Percentiles rank a stretch among this genome's conserved stretches.
These are phyloP conservation scores for Trichoderma afroharzianum DNA, from an alignment of 2,329 filamentous ascomycete species.

Conservation along the genomic window DNA sequence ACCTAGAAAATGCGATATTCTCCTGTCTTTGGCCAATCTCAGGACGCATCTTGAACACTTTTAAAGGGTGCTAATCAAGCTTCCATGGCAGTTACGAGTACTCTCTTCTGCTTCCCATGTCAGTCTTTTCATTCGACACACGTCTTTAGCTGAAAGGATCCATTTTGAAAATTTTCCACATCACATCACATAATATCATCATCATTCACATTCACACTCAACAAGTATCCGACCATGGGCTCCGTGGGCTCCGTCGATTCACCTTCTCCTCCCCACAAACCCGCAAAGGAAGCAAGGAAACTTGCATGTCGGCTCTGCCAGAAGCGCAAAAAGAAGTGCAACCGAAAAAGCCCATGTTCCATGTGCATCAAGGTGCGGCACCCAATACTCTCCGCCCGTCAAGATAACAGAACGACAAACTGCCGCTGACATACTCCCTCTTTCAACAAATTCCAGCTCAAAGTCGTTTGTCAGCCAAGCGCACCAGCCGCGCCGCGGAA, in stretches of 20 bases:
- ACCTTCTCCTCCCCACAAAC: background rate
- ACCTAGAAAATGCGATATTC: background rate
- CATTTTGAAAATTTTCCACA: background rate
- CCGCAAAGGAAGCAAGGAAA: constrained; percentile 1
- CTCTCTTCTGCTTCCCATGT: background rate
- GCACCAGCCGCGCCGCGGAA: constrained; percentile 2
- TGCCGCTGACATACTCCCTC: background rate
- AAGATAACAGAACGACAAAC: background rate
- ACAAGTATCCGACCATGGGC: background rate
- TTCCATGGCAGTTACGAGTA: background rate
- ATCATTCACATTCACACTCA: background rate
- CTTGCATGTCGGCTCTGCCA: constrained; percentile 11
- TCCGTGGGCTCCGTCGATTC: background rate
- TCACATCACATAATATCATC: background rate
- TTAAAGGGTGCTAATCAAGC: background rate
- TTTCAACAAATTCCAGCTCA: background rate
- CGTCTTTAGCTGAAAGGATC: background rate
- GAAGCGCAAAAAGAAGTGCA: constrained; percentile 11
- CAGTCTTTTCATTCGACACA: background rate
- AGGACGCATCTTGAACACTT: background rate
- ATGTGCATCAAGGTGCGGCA: constrained; percentile 12
- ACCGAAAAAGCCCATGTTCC: constrained; percentile 5
- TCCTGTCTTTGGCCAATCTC: background rate
- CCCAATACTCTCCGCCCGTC: background rate
- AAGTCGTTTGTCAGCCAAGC: constrained; percentile 10